phyloP scores from a whole-genome alignment of 371 early-diverging fungal species.

The Chytridium lagenaria region DNA sequence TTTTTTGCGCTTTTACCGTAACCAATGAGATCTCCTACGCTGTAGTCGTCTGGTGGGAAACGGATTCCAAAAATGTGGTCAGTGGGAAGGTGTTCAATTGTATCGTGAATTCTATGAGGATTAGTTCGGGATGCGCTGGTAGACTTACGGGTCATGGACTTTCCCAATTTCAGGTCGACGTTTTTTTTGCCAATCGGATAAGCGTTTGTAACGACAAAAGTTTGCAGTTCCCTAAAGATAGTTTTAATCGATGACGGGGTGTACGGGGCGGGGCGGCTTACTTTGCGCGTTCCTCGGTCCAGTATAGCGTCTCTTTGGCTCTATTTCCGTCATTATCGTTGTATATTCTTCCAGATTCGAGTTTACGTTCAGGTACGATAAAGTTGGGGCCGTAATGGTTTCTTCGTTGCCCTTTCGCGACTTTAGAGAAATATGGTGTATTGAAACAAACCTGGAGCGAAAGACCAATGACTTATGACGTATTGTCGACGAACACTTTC shows the following conservation, averaged over 20 bases:
- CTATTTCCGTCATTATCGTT: constrained; percentile 42
- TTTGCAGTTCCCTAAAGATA: constrained; percentile 31
- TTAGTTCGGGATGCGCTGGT: not conserved
- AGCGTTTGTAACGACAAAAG: constrained; percentile 31
- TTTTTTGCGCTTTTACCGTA: constrained; percentile 15
- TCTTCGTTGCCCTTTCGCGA: constrained; percentile 34
- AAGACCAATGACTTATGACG: constrained; percentile 46
- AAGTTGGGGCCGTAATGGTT: constrained; percentile 38
- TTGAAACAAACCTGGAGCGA: constrained; percentile 28
- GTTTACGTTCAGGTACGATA: constrained; percentile 29
- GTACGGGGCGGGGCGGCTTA: not conserved
- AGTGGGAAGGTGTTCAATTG: constrained; percentile 36
- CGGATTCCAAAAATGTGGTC: constrained; percentile 46
- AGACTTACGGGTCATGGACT: constrained; percentile 47
- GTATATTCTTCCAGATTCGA: constrained; percentile 23
- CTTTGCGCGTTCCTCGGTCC: constrained; percentile 40
- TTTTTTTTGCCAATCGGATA: constrained; percentile 37
- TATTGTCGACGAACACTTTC: constrained; percentile 34
- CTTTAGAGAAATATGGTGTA: not conserved
- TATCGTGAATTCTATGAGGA: constrained; percentile 30
- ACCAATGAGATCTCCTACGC: constrained; percentile 44
- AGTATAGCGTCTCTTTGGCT: constrained; percentile 40
- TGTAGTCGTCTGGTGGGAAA: constrained; percentile 41
- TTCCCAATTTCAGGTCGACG: constrained; percentile 42
- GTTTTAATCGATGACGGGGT: not conserved